A percentile compares a stretch with the other conserved stretches of the same genome.
Evolutionary conservation across 768 basidiomycete species (phyloP).

Genomic region (Amanita rimosa): DNA sequence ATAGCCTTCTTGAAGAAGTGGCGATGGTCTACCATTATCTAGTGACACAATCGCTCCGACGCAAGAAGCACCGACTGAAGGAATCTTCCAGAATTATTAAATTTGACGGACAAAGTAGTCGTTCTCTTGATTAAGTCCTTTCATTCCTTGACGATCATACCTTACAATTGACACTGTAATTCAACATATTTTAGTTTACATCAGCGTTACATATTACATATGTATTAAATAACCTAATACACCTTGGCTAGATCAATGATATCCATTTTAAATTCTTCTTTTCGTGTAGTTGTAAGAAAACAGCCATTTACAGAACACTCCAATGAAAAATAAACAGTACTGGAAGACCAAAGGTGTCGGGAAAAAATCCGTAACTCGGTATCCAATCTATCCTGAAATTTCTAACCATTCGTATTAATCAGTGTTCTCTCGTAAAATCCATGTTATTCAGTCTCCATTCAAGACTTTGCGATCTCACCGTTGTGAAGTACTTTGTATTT

Average conservation of each 20-base stretch:
- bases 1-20: slow-evolving; percentile 50
- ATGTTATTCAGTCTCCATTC: slow-evolving; percentile 15
- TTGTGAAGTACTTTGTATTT: slow-evolving; percentile 64
- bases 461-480: slow-evolving; percentile 46
- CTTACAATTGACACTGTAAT: slow-evolving; percentile 2
- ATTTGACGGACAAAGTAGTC: slow-evolving; percentile 3
- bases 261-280: not conserved
- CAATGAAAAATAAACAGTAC: too few relatives aligned
- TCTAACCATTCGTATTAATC: slow-evolving; percentile 25
- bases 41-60: slow-evolving; percentile 19
- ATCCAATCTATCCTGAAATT: not conserved
- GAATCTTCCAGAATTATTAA: slow-evolving; percentile 2
- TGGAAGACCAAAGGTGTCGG: too few relatives aligned
- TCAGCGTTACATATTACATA: slow-evolving; percentile 8
- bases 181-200: slow-evolving; percentile 4
- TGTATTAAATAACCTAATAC: slow-evolving; percentile 5
- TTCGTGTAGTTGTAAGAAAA: too few relatives aligned
- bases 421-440: slow-evolving; percentile 12
- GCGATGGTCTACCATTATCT: slow-evolving; percentile 46
- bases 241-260: not conserved
- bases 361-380: too few relatives aligned
- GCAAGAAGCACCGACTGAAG: slow-evolving; percentile 6
- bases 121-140: slow-evolving; percentile 4
- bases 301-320: too few relatives aligned
- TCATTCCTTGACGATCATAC: slow-evolving; percentile 1